Percentiles rank a stretch among this genome's conserved stretches.
Conservation (phyloP, 164 flowering plant species). For the Dillenia suffruticosa region DNA sequence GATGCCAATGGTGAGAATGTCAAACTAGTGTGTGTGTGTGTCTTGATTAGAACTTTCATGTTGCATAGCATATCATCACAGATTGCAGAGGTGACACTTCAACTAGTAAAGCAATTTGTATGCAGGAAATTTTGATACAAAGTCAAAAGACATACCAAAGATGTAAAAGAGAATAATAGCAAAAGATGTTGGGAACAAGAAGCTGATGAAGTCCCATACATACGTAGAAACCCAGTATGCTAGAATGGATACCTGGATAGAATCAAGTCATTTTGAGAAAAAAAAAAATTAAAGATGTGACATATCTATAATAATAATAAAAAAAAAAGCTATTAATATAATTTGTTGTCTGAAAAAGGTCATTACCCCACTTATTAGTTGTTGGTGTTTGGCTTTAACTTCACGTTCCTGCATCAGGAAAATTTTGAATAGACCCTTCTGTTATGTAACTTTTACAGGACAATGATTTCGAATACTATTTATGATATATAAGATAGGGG, state of each 20-base stretch:
- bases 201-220: constrained; percentile 92
- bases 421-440: neutral
- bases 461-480: too few species aligned
- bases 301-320: neutral
- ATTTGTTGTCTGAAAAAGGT: neutral
- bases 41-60: too few species aligned
- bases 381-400: constrained; percentile 97
- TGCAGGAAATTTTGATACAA: too few species aligned
- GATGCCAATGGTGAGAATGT: too few species aligned
- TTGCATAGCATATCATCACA: too few species aligned
- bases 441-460: too few species aligned
- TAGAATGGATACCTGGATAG: constrained; percentile 67
- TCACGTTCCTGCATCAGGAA: constrained; percentile 76
- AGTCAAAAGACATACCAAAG: constrained; percentile 56
- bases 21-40: too few species aligned
- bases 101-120: too few species aligned
- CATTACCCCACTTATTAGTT: constrained; percentile 92
- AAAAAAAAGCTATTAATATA: neutral
- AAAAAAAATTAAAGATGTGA: neutral
- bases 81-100: too few species aligned
- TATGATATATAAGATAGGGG: too few species aligned
- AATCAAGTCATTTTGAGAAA: neutral
- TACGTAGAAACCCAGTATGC: constrained; percentile 94
- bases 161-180: constrained; percentile 73
- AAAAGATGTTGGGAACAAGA: constrained; percentile 73